Evolutionary conservation across 805 yeast genomes (phyloP).

Genomic region (Saccharomycopsis malanga): DNA sequence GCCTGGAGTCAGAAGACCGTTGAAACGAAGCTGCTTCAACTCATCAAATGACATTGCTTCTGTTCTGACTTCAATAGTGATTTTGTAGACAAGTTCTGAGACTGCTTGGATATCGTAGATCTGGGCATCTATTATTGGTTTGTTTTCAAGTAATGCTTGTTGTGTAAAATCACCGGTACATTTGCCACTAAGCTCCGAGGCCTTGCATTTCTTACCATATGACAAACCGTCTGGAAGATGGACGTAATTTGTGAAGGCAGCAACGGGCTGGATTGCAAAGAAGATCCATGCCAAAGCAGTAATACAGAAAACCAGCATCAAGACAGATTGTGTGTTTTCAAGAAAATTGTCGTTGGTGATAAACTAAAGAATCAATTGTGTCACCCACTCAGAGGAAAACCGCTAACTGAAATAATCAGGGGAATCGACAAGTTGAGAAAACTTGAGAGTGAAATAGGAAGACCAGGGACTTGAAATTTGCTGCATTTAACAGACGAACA

Average conservation of each 20-base stretch:
- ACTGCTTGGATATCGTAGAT: neutral
- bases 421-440: too few relatives aligned
- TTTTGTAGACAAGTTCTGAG: neutral
- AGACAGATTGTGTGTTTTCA: too few relatives aligned
- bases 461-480: too few relatives aligned
- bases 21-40: neutral
- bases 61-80: neutral
- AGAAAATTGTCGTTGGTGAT: too few relatives aligned
- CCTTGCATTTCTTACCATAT: neutral
- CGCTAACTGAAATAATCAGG: too few relatives aligned
- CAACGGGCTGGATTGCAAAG: neutral
- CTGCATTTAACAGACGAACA: too few relatives aligned
- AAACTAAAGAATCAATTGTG: too few relatives aligned
- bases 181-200: neutral
- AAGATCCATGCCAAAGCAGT: neutral
- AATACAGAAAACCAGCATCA: too few relatives aligned
- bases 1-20: neutral
- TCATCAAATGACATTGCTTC: neutral
- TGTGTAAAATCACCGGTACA: neutral
- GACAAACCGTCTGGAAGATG: neutral
- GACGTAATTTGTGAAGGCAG: neutral
- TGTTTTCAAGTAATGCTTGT: neutral
- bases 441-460: too few relatives aligned
- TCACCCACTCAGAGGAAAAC: too few relatives aligned
- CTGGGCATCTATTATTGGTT: neutral